Conservation (phyloP, 2,329 filamentous ascomycete species). For the Scytalidium lignicola region DNA sequence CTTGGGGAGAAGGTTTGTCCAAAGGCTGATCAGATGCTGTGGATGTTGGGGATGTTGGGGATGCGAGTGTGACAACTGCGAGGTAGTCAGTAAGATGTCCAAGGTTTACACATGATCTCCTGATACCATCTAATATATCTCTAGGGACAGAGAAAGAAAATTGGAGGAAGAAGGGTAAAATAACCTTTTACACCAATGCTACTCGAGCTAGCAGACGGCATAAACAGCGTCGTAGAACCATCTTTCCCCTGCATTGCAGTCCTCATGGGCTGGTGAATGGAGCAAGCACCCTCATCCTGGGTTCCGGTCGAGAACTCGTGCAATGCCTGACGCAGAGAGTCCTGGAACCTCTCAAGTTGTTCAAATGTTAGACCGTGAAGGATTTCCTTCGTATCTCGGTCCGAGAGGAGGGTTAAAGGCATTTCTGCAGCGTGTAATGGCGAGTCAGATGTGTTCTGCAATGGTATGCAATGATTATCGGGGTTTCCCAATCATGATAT, state of each 20-base stretch:
- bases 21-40: slow-evolving; percentile 21
- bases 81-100: slow-evolving; percentile 3
- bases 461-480: too few species aligned
- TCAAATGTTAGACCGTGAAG: slow-evolving; percentile 47
- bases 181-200: slow-evolving; percentile 65
- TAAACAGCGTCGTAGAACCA: slow-evolving; percentile 62
- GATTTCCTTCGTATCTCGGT: slow-evolving; percentile 49
- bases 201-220: slow-evolving; percentile 61
- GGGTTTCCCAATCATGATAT: too few species aligned
- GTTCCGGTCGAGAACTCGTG: slow-evolving; percentile 58
- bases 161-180: slow-evolving; percentile 2
- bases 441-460: too few species aligned
- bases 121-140: not conserved
- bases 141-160: not conserved
- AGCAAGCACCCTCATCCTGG: slow-evolving; percentile 28
- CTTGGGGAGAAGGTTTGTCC: slow-evolving; percentile 42
- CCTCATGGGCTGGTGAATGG: slow-evolving; percentile 51
- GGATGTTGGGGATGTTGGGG: slow-evolving; percentile 24
- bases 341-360: slow-evolving; percentile 49
- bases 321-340: slow-evolving; percentile 44
- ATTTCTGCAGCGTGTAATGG: slow-evolving; percentile 34
- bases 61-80: slow-evolving; percentile 59
- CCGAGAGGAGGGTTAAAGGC: slow-evolving; percentile 54
- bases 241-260: slow-evolving; percentile 44
- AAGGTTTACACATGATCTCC: not conserved